Base-by-base conservation (phyloP, 345 rosid genomes). In the Jatropha curcas region DNA sequence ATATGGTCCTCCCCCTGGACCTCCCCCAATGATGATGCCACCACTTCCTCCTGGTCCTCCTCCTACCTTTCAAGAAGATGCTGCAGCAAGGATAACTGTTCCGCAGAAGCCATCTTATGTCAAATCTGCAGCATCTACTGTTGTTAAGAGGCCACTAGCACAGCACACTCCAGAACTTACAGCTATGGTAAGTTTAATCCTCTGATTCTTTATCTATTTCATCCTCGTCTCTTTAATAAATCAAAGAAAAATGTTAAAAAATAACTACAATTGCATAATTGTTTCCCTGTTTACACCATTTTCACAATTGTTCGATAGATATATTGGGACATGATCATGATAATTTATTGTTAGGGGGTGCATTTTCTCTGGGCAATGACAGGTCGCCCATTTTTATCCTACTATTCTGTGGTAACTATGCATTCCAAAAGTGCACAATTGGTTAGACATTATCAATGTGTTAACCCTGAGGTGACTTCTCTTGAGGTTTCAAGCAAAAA, bases 1-100 rank as follows among this genome's bases (percentile, higher is more conserved):
- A 25, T 92, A 84, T 86, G 92, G 97, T 73, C 94, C 84, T 41
- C 94, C 90, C 19, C 93, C 92, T 57, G 97, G 96, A 66, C 94
- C 86, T 22, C 97, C 98, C 25, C 88, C 90, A 24, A 86, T 91
- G 97, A 84, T 95, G 97, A 91, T 93, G 70, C 98, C 98, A 31
- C 99, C 99, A 0, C 94, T 92, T 75, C 99, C 97, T 45, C 98
- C 99, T 5, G 98, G 99, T 55, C 98, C 97, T 67, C 97, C 97
- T 8, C 88, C 98, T 57, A 39, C 68, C 43, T 61, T 88, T 4
- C 89, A 84, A 55, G 90, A 85, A 71, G 90, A 87, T 57, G 56
- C 80, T 79, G 64, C 83, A 75, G 61, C 45, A 68, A 87, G 91
- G 80, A 89, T 86, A 16, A 55, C 76, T 35, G 81, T 86, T 62